Evolutionary conservation across 2,329 filamentous ascomycete genomes (phyloP), one percentile per base, ranked within the genome.

Genomic region (Sarocladium kiliense): DNA sequence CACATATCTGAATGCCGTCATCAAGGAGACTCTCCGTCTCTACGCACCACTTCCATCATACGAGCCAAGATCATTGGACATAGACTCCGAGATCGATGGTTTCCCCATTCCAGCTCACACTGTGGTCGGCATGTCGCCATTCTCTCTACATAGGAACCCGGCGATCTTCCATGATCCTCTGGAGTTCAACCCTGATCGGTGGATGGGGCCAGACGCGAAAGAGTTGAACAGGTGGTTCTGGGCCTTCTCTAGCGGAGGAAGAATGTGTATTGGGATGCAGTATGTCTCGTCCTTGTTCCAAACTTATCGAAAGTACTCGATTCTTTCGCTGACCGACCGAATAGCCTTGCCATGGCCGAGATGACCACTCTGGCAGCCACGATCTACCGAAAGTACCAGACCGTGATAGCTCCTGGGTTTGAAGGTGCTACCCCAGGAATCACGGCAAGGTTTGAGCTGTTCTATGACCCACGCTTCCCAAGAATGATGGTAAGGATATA

Each of bases 11-110:
- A 68, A 77, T 47, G 77, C 76, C 1, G 65, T 80, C 1, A 71
- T 81, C 58, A 78, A 76, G 45, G 78, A 82, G 61, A 77, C 77
- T 0, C 60, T 80, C 3, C 64, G 77, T 1, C 63, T 82, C 0
- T 76, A 78, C 45, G 71, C 77, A 11, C 78, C 79, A 0, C 67
- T 82, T 7, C 78, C 80, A 0, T 76, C 75, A 23, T 76, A 73
- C 0, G 72, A 81, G 53, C 79, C 79, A 6, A 70, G 79, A 4
- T 73, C 70, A 30, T 25, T 61, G 1, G 55, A 56, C 0, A 26
- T 25, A 2, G 63, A 60, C 7, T 56, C 58, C 1, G 54, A 54
- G 0, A 57, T 67, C 1, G 62, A 66, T 14, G 64, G 62, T 2
- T 67, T 63, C 18, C 19, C 32, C 0, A 61, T 67, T 9, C 65